Percentiles rank a stretch among this genome's conserved stretches.
Conservation (phyloP, 805 yeast genomes). For the Dipodascus geniculatus region DNA sequence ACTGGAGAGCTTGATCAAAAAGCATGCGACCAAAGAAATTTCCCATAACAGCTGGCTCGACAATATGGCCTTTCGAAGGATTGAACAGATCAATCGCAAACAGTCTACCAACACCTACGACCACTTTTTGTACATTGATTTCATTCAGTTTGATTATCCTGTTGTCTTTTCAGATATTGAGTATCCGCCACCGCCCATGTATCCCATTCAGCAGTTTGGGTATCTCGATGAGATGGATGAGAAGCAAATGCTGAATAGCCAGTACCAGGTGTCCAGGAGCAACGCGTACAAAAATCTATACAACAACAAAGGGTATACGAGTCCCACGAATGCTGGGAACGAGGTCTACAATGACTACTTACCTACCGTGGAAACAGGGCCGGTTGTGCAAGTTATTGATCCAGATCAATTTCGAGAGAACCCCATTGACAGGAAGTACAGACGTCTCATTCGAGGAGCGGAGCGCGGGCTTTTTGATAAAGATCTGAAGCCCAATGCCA, state of each 20-base stretch:
- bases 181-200: constrained; percentile 19
- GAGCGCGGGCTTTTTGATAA: constrained; percentile 70
- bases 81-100: constrained; percentile 30
- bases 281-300: constrained; percentile 4
- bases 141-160: constrained; percentile 60
- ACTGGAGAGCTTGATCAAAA: constrained; percentile 43
- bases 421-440: constrained; percentile 80
- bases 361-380: constrained; percentile 9
- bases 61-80: constrained; percentile 42
- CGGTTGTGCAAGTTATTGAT: constrained; percentile 38
- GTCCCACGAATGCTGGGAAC: constrained; percentile 2
- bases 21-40: constrained; percentile 58
- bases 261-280: not conserved
- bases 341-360: not conserved
- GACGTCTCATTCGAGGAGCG: constrained; percentile 63
- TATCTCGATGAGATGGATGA: constrained; percentile 1
- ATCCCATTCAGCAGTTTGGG: constrained; percentile 10
- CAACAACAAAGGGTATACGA: constrained; percentile 4
- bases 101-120: constrained; percentile 7
- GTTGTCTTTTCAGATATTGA: constrained; percentile 54
- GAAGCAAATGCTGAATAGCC: not conserved
- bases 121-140: constrained; percentile 39
- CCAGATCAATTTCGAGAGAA: constrained; percentile 61
- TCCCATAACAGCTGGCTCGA: constrained; percentile 64
- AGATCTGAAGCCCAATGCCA: constrained; percentile 82